Evolutionary conservation across 2,329 filamentous ascomycete genomes (phyloP), one percentile per base, ranked within the genome.

Genomic region (Pseudocercospora macadamiae): DNA sequence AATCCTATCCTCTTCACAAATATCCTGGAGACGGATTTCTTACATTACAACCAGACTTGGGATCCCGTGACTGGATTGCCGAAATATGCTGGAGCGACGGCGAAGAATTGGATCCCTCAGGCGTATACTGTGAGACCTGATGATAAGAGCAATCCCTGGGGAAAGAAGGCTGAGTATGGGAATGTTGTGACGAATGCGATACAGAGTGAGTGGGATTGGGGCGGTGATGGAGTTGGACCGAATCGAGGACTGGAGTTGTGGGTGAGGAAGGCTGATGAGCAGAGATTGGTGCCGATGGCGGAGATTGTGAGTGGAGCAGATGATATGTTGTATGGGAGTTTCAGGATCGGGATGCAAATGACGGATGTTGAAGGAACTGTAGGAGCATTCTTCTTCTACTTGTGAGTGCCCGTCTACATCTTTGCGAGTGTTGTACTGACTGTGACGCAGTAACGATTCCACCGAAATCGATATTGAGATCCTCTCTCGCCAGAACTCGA

Each of bases 401-500:
- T 84, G 75, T 44, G 39, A 44, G 34, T 39, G 28, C n/a, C n/a
- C n/a, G n/a, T n/a, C n/a, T n/a, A n/a, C n/a, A n/a, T n/a, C n/a
- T n/a, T n/a, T 25, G 7, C n/a, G 2, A 23, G 14, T 2, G 37
- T 42, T 21, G 16, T 32, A 7, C n/a, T 42, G 16, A 42, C 16
- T 42, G 37, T 16, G 3, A 2, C n/a, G 7, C 34, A 45, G 42
- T n/a, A 90, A 91, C 72, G 86, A 93, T 73, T 89, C 87, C 1
- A 86, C 90, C 69, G 89, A 93, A 68, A 91, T 93, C 66, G 89
- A 93, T 71, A 86, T 93, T 75, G 90, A 93, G 65, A 90, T 92
- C 69, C 80, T 93, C 2, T 90, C 16, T 19, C 14, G 10, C n/a
- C 87, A 70, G 78, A 83, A 48, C 80, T 81, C 54, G 72, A 76